These are phyloP conservation scores for Blepharisma japonicum DNA, from an alignment of 73 alveolate genomes.

Conservation along the genomic window DNA sequence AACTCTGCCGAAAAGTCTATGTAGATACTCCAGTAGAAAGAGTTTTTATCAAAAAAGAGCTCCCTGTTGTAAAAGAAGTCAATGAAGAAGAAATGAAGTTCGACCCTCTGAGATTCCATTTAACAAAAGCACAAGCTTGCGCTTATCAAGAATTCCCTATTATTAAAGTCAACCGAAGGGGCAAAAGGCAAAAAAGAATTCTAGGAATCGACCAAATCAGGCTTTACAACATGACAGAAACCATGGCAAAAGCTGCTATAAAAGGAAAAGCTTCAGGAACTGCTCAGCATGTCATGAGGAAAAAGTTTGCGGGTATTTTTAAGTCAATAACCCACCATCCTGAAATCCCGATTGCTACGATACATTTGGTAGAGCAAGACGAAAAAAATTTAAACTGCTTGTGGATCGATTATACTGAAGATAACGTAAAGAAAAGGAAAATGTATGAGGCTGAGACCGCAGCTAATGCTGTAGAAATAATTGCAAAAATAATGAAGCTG, in stretches of 20 bases:
- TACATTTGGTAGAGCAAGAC: conserved; percentile 9
- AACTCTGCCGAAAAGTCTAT: neutral
- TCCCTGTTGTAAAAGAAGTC: neutral
- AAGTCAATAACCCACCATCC: conserved; percentile 3
- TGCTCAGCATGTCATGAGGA: neutral
- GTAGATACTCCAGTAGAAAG: conserved; percentile 2
- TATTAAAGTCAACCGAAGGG: neutral
- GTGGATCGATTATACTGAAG: conserved; percentile 5
- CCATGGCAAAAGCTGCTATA: neutral
- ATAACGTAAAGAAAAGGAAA: neutral
- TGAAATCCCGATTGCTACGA: neutral
- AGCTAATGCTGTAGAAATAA: neutral
- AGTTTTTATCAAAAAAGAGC: neutral
- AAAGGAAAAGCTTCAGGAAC: neutral
- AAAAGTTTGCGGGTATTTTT: neutral
- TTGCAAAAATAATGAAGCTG: neutral
- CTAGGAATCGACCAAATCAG: conserved; percentile 6
- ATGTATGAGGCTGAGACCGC: neutral
- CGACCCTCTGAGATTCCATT: neutral
- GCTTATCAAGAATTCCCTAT: conserved; percentile 16
- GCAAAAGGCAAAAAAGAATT: conserved; percentile 10
- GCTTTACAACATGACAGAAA: neutral
- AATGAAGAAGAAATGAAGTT: neutral
- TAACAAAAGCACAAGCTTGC: conserved; percentile 16
- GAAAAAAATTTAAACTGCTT: neutral